Conservation (phyloP, 768 basidiomycete species). For the Termitomyces titanicus region DNA sequence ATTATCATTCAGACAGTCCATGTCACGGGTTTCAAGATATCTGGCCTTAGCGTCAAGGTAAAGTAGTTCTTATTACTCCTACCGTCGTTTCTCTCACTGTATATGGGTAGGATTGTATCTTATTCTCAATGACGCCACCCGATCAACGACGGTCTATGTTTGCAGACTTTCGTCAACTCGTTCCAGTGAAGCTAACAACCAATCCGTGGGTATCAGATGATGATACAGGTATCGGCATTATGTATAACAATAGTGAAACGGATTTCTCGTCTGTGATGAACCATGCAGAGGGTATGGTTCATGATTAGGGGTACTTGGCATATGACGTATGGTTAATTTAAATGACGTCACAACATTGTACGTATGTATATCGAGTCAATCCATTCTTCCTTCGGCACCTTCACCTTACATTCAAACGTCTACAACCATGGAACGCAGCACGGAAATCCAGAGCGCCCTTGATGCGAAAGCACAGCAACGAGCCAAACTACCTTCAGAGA, state of each 20-base stretch:
- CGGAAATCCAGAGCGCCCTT: not conserved
- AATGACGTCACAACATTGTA: conserved; percentile 11
- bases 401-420: not conserved
- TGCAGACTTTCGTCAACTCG: conserved; percentile 51
- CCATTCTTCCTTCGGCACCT: not conserved
- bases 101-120: conserved; percentile 53
- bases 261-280: conserved; percentile 8
- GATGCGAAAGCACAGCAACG: conserved; percentile 7
- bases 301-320: conserved; percentile 1
- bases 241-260: not conserved
- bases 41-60: conserved; percentile 64
- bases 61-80: conserved; percentile 5
- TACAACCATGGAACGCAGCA: not conserved
- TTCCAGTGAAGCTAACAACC: conserved; percentile 66
- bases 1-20: conserved; percentile 42
- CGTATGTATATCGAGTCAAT: not conserved
- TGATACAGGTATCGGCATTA: conserved; percentile 28
- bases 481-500: conserved; percentile 21
- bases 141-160: conserved; percentile 55
- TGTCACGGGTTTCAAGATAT: conserved; percentile 61
- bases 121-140: conserved; percentile 56
- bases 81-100: not conserved
- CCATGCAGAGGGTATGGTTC: conserved; percentile 3
- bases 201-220: conserved; percentile 51
- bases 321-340: not conserved